Conservation (phyloP, 768 basidiomycete genomes). For the Megacollybia marginata region DNA sequence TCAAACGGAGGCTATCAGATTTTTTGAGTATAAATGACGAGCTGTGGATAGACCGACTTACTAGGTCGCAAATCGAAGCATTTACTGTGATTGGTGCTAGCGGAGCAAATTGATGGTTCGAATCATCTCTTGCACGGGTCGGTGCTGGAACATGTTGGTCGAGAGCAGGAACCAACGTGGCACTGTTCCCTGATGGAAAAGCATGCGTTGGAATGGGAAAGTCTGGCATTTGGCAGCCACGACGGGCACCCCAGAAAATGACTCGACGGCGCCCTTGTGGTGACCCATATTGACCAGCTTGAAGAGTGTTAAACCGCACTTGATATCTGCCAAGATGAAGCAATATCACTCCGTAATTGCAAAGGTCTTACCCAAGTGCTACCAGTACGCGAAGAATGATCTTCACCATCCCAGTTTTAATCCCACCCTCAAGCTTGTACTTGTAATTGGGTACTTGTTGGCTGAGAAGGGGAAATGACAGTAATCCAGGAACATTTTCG, state of each 20-base stretch:
- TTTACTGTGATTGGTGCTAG: slow-evolving; percentile 48
- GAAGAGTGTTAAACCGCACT: slow-evolving; percentile 53
- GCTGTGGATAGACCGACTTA: slow-evolving; percentile 24
- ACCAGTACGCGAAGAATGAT: slow-evolving; percentile 54
- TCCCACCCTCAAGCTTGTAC: slow-evolving; percentile 25
- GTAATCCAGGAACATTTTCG: slow-evolving; percentile 65
- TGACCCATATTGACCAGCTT: slow-evolving; percentile 66
- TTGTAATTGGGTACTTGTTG: slow-evolving; percentile 17
- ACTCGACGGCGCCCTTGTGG: slow-evolving; percentile 63
- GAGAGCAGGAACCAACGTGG: not conserved
- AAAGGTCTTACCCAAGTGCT: slow-evolving; percentile 48
- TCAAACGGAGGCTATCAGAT: slow-evolving; percentile 54
- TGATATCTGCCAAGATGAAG: slow-evolving; percentile 45
- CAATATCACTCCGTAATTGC: too few relatives aligned
- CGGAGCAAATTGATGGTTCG: slow-evolving; percentile 51
- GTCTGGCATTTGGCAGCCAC: slow-evolving; percentile 47
- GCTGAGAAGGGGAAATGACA: slow-evolving; percentile 42
- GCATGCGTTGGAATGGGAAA: slow-evolving; percentile 62
- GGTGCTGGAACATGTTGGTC: slow-evolving; percentile 30
- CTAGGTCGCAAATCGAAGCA: slow-evolving; percentile 66
- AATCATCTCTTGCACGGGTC: slow-evolving; percentile 31
- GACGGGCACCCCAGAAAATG: slow-evolving; percentile 61
- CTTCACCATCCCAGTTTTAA: slow-evolving; percentile 57
- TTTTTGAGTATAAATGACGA: not conserved
- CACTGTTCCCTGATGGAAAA: slow-evolving; percentile 19